Evolutionary conservation across 768 basidiomycete species (phyloP).

Genomic region (Suillus placidus): DNA sequence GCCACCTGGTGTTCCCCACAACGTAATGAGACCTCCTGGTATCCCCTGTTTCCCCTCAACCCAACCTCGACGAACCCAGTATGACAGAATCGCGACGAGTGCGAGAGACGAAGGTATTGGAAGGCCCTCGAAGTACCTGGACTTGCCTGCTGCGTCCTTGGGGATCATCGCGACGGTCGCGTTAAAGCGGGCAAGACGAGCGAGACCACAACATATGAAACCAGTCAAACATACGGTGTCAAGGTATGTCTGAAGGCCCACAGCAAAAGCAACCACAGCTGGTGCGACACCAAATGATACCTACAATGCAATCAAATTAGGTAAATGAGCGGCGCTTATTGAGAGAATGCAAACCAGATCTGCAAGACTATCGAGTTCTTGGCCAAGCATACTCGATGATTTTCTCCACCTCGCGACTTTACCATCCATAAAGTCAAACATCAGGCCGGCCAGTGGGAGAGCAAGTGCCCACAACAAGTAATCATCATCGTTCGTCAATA

Average conservation of each 20-base stretch:
- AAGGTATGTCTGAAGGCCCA: constrained; percentile 89
- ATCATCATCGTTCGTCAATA: constrained; percentile 74
- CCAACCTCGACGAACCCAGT: constrained; percentile 86
- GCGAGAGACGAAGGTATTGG: constrained; percentile 91
- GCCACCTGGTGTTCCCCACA: constrained; percentile 74
- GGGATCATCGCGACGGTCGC: constrained; percentile 95
- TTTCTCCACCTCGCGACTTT: constrained; percentile 98
- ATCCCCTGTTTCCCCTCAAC: constrained; percentile 76
- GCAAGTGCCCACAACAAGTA: constrained; percentile 86
- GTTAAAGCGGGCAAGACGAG: constrained; percentile 96
- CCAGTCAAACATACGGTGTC: constrained; percentile 85
- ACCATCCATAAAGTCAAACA: constrained; percentile 98
- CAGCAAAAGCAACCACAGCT: constrained; percentile 85
- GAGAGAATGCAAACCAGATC: constrained; percentile 68
- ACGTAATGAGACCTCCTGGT: constrained; percentile 70
- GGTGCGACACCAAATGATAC: constrained; percentile 99
- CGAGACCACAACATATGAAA: constrained; percentile 96
- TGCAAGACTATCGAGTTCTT: constrained; percentile 96
- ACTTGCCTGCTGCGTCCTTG: constrained; percentile 83
- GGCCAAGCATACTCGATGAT: constrained; percentile 92
- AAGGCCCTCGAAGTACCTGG: constrained; percentile 95
- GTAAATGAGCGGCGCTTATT: constrained; percentile 11
- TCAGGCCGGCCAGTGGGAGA: constrained; percentile 89
- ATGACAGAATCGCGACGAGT: constrained; percentile 77
- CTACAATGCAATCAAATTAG: constrained; percentile 41